These are phyloP conservation scores for Crithidia acanthocephali DNA, from an alignment of 208 protist species.

Conservation along the genomic window DNA sequence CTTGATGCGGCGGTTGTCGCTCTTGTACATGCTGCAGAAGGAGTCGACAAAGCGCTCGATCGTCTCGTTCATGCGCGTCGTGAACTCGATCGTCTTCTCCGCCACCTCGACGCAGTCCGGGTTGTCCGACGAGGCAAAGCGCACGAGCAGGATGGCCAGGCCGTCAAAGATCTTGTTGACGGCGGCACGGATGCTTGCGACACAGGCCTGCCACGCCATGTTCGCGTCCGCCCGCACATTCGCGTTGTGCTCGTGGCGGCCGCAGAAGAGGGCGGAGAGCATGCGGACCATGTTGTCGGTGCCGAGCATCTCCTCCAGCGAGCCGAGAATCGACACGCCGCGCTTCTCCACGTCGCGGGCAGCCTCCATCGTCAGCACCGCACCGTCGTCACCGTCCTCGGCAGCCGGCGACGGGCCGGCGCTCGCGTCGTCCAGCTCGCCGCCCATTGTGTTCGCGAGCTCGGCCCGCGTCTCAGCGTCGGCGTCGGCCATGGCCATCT, in stretches of 20 bases:
- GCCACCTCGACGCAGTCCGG: conserved; percentile 86
- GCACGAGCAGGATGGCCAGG: conserved; percentile 72
- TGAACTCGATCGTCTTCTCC: conserved; percentile 90
- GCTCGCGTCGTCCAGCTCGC: conserved; percentile 12
- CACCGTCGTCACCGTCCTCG: conserved; percentile 21
- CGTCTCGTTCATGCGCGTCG: conserved; percentile 82
- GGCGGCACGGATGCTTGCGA: conserved; percentile 86
- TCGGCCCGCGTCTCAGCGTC: conserved; percentile 38
- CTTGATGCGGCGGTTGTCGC: conserved; percentile 56
- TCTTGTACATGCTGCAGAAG: conserved; percentile 78
- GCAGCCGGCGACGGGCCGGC: not conserved
- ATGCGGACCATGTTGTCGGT: conserved; percentile 72
- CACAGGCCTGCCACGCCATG: conserved; percentile 90
- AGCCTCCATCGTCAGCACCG: conserved; percentile 75
- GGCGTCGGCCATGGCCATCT: conserved; percentile 54
- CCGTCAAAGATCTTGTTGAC: conserved; percentile 90
- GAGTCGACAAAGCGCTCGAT: conserved; percentile 82
- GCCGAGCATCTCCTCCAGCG: conserved; percentile 84
- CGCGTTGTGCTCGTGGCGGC: conserved; percentile 82
- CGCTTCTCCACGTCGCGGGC: conserved; percentile 88
- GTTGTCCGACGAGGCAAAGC: conserved; percentile 78
- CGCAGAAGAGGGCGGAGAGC: conserved; percentile 85
- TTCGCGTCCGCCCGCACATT: conserved; percentile 81
- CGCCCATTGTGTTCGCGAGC: conserved; percentile 25
- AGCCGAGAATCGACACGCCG: conserved; percentile 82